Base-by-base conservation (phyloP, 495 filamentous ascomycete genomes). In the Aeminium ludgeri region DNA sequence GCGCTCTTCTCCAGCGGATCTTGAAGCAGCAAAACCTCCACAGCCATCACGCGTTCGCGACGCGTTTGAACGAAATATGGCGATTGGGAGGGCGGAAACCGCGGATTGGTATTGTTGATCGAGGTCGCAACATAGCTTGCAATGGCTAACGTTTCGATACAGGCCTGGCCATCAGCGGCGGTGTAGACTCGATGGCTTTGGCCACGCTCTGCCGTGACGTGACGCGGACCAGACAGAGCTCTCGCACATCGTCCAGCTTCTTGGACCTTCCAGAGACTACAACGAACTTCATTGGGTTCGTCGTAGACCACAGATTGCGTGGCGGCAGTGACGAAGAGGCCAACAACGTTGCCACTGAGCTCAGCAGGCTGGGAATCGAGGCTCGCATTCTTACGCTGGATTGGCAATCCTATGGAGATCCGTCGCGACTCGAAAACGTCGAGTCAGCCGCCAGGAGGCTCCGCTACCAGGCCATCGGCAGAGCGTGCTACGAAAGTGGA, bases 141-240 rank as follows among this genome's bases (percentile, higher is more conserved):
- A 25, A 3, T 8, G 4, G 23, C 23, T 25, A 8, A 25, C 23
- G 23, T 8, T 25, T 8, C 8, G 23, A 25, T 25, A 3, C 48
- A 91, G 87, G 72, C 41, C 61, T 95, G 20, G 87, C 87, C 10
- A 62, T 96, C 34, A 95, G 87, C 56, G 89, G 89, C 6, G 89
- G 89, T 12, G 80, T 89, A 11, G 89, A 97, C 53, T 96, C 89
- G 3, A 97, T 94, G 86, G 87, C 86, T 16, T 63, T 97, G 29
- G 83, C 85, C 31, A 69, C 62, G 42, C 67, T 96, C n/a, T 85
- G 75, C 46, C 19, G 29, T 23, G 25, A 31, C 2, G 38, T 19
- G 27, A 32, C 16, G 3, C 4, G 11, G 3, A 12, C 3, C 4
- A 17, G 16, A 33, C 56, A 39, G 30, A 49, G 44, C 12, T 32